Evolutionary conservation across 2,329 filamentous ascomycete genomes (phyloP).

Genomic region (Epichloe scottii): DNA sequence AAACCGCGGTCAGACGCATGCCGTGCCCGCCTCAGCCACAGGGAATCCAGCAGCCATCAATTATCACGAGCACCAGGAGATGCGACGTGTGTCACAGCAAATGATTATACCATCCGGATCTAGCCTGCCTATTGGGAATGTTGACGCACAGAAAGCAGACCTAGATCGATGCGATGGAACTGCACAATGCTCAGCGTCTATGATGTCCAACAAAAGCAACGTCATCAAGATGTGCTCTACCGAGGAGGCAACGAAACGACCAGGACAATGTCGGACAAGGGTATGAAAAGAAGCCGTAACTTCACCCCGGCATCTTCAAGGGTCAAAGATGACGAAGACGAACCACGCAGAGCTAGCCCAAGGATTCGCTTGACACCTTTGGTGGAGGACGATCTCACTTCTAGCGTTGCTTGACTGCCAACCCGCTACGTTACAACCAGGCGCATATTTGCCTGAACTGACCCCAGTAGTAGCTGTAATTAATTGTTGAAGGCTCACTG

Average conservation of each 20-base stretch:
- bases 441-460: neutral
- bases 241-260: neutral
- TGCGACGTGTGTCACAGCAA: slow-evolving; percentile 29
- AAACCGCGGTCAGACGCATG: slow-evolving; percentile 16
- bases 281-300: slow-evolving; percentile 32
- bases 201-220: neutral
- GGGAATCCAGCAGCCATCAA: slow-evolving; percentile 8
- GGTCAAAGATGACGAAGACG: slow-evolving; percentile 35
- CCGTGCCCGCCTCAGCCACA: slow-evolving; percentile 7
- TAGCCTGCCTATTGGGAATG: slow-evolving; percentile 8
- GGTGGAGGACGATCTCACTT: neutral
- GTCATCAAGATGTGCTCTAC: neutral
- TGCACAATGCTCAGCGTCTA: neutral
- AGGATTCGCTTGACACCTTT: slow-evolving; percentile 12
- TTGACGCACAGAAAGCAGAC: neutral
- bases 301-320: slow-evolving; percentile 34
- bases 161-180: neutral
- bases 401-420: neutral
- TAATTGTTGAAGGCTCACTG: neutral
- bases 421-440: neutral
- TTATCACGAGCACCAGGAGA: slow-evolving; percentile 18
- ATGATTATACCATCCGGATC: slow-evolving; percentile 17
- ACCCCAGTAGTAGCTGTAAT: neutral
- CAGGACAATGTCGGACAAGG: slow-evolving; percentile 16
- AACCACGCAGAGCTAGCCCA: slow-evolving; percentile 23